Evolutionary conservation across 1,284 basidiomycete species (phyloP).

Genomic region (Sphaerobolus stellatus): DNA sequence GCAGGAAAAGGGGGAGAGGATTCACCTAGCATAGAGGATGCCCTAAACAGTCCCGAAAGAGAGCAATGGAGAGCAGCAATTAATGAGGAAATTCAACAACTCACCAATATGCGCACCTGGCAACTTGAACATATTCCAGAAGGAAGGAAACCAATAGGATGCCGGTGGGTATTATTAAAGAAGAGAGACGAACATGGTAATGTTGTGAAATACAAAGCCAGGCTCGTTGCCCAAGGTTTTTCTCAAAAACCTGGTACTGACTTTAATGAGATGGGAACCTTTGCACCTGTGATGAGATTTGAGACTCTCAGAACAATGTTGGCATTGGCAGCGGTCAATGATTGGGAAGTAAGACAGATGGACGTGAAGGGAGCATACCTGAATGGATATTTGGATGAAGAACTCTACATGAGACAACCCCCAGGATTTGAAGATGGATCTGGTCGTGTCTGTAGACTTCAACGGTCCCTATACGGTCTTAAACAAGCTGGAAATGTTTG

Average conservation of each 20-base stretch:
- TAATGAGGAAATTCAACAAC: background rate
- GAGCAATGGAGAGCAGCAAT: background rate
- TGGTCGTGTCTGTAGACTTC: constrained; percentile 33
- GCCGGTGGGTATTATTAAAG: constrained; percentile 17
- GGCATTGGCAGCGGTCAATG: constrained; percentile 20
- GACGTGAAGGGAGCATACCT: constrained; percentile 28
- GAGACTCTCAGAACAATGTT: constrained; percentile 14
- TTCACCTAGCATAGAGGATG: background rate
- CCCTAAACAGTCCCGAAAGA: background rate
- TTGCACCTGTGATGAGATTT: constrained; percentile 21
- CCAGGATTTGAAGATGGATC: constrained; percentile 13
- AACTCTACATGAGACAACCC: constrained; percentile 18
- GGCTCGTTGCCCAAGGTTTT: constrained; percentile 23
- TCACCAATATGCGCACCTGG: background rate
- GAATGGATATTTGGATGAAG: constrained; percentile 16
- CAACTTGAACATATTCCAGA: background rate
- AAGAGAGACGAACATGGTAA: constrained; percentile 19
- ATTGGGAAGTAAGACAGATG: constrained; percentile 24
- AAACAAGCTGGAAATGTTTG: constrained; percentile 38
- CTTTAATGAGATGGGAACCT: constrained; percentile 29
- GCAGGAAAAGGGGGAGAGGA: background rate
- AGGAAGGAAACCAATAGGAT: background rate
- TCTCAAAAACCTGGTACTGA: constrained; percentile 31
- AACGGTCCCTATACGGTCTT: constrained; percentile 41
- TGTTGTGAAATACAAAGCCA: constrained; percentile 20